These are phyloP conservation scores for Golubevia pallescens DNA, from an alignment of 1,284 basidiomycete genomes.

Conservation along the genomic window DNA sequence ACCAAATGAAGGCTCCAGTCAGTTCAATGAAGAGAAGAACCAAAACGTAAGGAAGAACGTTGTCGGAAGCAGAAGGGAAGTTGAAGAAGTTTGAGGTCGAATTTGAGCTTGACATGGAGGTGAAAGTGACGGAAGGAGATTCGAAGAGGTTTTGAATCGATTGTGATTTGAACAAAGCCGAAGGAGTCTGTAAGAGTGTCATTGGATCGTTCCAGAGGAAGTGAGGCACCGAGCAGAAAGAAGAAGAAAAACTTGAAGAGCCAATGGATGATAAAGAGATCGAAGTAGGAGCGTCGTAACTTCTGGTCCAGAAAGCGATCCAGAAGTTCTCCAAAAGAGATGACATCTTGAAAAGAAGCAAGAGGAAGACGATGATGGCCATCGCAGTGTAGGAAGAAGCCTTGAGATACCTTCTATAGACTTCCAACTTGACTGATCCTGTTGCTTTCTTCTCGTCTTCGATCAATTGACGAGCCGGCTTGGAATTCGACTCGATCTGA, in stretches of 20 bases:
- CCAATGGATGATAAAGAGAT: no score
- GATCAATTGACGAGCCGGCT: conserved; percentile 18
- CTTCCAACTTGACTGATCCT: conserved; percentile 17
- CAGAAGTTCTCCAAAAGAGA: conserved; percentile 21
- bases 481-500: conserved; percentile 9
- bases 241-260: no score
- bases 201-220: background rate
- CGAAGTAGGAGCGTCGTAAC: conserved; percentile 5
- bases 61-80: background rate
- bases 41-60: conserved; percentile 16
- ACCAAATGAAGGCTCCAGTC: no score
- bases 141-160: no score
- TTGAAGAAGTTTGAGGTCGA: background rate
- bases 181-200: no score
- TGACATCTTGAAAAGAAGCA: conserved; percentile 7
- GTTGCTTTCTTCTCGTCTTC: conserved; percentile 17
- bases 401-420: conserved; percentile 21
- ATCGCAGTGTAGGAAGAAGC: conserved; percentile 17
- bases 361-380: conserved; percentile 11
- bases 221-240: no score
- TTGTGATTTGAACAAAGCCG: no score
- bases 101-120: no score
- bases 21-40: conserved; percentile 5
- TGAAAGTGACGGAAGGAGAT: no score
- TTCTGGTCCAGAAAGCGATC: conserved; percentile 24